Evolutionary conservation across 2,329 filamentous ascomycete species (phyloP), one percentile per base, ranked within the genome.

Genomic region (Akanthomyces lecanii): DNA sequence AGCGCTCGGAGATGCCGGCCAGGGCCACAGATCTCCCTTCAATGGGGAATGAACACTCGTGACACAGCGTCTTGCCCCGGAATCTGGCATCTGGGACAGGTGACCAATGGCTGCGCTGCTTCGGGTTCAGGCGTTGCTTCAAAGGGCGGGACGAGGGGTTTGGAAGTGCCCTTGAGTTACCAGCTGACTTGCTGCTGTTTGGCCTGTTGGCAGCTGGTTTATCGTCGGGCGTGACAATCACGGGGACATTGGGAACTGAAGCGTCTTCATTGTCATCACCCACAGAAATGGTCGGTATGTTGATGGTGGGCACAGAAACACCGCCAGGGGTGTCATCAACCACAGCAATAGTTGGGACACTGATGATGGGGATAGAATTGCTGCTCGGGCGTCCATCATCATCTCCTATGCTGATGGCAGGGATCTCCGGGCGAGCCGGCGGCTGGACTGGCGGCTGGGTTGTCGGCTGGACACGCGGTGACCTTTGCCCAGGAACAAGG

Each of bases 11-110:
- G 45, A 84, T 82, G 30, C 92, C 92, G 1, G 87, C 88, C 7
- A 97, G 86, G 5, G 89, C 91, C 25, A 98, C 89, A 67, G 97
- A 94, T 63, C 94, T 90, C 3, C 95, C 95, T 63, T 95, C 87
- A 68, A 99, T 98, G 0, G 92, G 88, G 23, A 89, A 81, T 11
- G 87, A 83, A 72, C 95, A 99, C 70, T 93, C 88, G 56, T 92
- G 90, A 72, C 95, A 99, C 52, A 88, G 84, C 8, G 91, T 90
- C 7, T 89, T 89, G 62, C 80, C 78, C 70, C 85, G 79, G 68
- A 76, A 76, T 61, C 70, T 73, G 65, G 70, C 75, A 4, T 77
- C 78, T 1, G 79, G 77, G 3, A 80, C 83, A 1, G 83, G 83
- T 2, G 84, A 86, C 85, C 85, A 87, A 67, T 87, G 85, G n/a